Evolutionary conservation across 208 protist species (phyloP).

Genomic region (Leishmania turanica): DNA sequence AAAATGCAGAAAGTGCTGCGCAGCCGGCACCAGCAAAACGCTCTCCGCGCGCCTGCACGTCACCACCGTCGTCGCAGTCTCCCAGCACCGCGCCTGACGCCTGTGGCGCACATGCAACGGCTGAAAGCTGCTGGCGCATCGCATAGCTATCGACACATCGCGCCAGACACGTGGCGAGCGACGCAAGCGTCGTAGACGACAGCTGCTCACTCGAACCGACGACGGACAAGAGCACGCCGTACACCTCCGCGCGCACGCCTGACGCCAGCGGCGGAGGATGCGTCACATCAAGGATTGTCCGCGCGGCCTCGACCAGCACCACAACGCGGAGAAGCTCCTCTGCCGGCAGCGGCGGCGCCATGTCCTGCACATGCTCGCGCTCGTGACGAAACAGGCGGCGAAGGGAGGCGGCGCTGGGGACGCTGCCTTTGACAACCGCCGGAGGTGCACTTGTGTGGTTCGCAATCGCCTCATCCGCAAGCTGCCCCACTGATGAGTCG

Average conservation of each 20-base stretch:
- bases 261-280: slow-evolving; percentile 20
- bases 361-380: slow-evolving; percentile 31
- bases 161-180: slow-evolving; percentile 51
- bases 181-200: slow-evolving; percentile 36
- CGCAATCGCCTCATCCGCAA: neutral
- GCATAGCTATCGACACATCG: slow-evolving; percentile 48
- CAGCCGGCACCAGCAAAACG: neutral
- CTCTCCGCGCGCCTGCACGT: neutral
- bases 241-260: slow-evolving; percentile 32
- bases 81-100: neutral
- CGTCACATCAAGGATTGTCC: slow-evolving; percentile 32
- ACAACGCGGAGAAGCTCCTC: slow-evolving; percentile 39
- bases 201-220: slow-evolving; percentile 63
- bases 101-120: neutral
- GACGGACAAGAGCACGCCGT: slow-evolving; percentile 45
- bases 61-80: neutral
- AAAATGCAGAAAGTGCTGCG: neutral
- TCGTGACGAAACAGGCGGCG: slow-evolving; percentile 9
- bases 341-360: slow-evolving; percentile 33
- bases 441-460: neutral
- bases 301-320: slow-evolving; percentile 38
- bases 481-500: neutral
- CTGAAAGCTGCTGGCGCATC: slow-evolving; percentile 18
- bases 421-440: neutral
- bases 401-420: neutral